Evolutionary conservation across 2,329 filamentous ascomycete species (phyloP).

Genomic region (Kalaharituber pfeilii): DNA sequence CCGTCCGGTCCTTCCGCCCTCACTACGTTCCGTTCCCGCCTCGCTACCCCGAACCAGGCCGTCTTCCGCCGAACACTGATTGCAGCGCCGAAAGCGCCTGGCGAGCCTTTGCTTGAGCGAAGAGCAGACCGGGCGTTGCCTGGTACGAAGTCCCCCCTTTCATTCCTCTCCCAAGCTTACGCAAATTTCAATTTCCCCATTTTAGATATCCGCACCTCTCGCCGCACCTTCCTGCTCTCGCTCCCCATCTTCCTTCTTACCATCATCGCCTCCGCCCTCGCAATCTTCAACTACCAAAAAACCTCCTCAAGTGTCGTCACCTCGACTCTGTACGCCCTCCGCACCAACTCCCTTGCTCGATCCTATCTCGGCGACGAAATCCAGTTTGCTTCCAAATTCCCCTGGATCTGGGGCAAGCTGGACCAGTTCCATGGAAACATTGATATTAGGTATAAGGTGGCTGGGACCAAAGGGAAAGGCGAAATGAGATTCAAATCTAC

Average conservation of each 20-base stretch:
- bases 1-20: too few relatives aligned
- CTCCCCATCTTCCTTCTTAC: constrained; percentile 58
- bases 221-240: constrained; percentile 50
- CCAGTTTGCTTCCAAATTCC: constrained; percentile 57
- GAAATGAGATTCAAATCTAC: constrained; percentile 66
- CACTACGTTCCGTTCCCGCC: too few relatives aligned
- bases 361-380: constrained; percentile 71
- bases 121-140: constrained; percentile 49
- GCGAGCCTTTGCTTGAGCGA: constrained; percentile 43
- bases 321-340: constrained; percentile 77
- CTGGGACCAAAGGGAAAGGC: constrained; percentile 53
- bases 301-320: constrained; percentile 70
- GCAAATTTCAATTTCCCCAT: not conserved
- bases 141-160: constrained; percentile 29
- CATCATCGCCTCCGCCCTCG: constrained; percentile 50
- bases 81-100: constrained; percentile 1
- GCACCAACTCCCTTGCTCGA: constrained; percentile 58
- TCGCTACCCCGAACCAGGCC: too few relatives aligned
- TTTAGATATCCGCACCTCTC: constrained; percentile 30
- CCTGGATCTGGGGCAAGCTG: constrained; percentile 73
- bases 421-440: constrained; percentile 87
- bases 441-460: constrained; percentile 71
- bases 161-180: constrained; percentile 7
- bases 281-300: constrained; percentile 99
- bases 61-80: not conserved